phyloP scores from a whole-genome alignment of 2,329 filamentous ascomycete species.

The Zopfia rhizophila region DNA sequence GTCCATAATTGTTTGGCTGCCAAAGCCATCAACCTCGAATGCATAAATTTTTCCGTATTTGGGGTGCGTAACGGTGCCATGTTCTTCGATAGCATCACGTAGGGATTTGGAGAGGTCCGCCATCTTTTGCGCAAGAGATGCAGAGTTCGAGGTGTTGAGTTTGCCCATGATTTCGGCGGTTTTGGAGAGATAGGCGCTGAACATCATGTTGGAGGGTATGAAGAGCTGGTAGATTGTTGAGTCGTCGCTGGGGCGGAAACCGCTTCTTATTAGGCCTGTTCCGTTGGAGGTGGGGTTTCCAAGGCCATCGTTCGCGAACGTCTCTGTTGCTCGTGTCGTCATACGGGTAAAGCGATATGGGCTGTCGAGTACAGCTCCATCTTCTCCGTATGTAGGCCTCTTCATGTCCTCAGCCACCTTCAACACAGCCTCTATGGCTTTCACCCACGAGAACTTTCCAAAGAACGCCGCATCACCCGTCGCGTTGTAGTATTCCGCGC shows the following conservation, averaged over 20 bases:
- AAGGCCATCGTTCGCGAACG: constrained; percentile 63
- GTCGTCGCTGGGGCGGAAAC: constrained; percentile 63
- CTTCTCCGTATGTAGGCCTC: constrained; percentile 58
- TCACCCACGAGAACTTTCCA: constrained; percentile 58
- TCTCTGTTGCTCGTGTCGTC: constrained; percentile 59
- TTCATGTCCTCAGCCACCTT: constrained; percentile 59
- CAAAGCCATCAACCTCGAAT: constrained; percentile 61
- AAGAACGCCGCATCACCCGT: constrained; percentile 62
- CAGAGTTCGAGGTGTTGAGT: constrained; percentile 55
- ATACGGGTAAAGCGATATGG: constrained; percentile 59
- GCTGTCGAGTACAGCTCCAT: constrained; percentile 56
- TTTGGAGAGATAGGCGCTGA: constrained; percentile 69
- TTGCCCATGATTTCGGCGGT: constrained; percentile 64
- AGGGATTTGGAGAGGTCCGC: constrained; percentile 62
- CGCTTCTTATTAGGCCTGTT: constrained; percentile 61
- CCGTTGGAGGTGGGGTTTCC: constrained; percentile 61
- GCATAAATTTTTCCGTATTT: constrained; percentile 56
- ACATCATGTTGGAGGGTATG: constrained; percentile 74
- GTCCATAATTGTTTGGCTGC: constrained; percentile 70
- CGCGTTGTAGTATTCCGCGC: constrained; percentile 60
- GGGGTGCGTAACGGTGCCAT: constrained; percentile 54
- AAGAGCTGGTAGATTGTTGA: constrained; percentile 61
- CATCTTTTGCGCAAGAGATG: constrained; percentile 68
- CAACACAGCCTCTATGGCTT: constrained; percentile 57
- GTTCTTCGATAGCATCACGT: constrained; percentile 55